Conservation (phyloP, 345 rosid genomes). For the Hirschfeldia incana region DNA sequence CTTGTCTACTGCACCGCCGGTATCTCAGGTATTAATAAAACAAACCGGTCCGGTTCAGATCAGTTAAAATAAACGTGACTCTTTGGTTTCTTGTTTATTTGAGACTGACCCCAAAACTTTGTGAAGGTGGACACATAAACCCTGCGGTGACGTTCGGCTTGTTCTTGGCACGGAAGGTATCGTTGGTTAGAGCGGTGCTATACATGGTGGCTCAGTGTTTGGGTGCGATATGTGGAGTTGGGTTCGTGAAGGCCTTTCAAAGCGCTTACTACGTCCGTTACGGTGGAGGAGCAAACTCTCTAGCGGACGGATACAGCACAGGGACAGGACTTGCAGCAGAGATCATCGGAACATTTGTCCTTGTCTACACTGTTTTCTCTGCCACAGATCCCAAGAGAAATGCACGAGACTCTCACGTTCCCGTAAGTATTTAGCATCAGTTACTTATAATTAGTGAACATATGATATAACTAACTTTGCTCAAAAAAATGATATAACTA, state of each 20-base stretch:
- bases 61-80: not conserved
- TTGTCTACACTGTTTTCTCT: constrained; percentile 66
- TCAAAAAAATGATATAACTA: not conserved
- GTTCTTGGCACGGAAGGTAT: constrained; percentile 63
- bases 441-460: not conserved
- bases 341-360: constrained; percentile 66
- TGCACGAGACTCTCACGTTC: constrained; percentile 67
- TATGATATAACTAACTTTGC: not conserved
- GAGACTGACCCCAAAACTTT: not conserved
- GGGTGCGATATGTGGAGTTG: constrained; percentile 69
- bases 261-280: constrained; percentile 49
- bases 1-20: constrained; percentile 77
- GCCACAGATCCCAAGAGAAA: constrained; percentile 69
- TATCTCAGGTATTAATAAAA: constrained; percentile 49
- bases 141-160: constrained; percentile 73
- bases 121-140: constrained; percentile 66
- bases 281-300: constrained; percentile 66
- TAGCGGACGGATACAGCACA: constrained; percentile 51
- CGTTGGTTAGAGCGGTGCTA: constrained; percentile 55
- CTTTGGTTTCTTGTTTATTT: not conserved
- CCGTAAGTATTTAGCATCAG: constrained; percentile 41
- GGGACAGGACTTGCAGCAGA: constrained; percentile 70
- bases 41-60: not conserved
- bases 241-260: constrained; percentile 61
- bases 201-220: constrained; percentile 70